phyloP scores from a whole-genome alignment of 139 green algal species.

The Volvox africanus region DNA sequence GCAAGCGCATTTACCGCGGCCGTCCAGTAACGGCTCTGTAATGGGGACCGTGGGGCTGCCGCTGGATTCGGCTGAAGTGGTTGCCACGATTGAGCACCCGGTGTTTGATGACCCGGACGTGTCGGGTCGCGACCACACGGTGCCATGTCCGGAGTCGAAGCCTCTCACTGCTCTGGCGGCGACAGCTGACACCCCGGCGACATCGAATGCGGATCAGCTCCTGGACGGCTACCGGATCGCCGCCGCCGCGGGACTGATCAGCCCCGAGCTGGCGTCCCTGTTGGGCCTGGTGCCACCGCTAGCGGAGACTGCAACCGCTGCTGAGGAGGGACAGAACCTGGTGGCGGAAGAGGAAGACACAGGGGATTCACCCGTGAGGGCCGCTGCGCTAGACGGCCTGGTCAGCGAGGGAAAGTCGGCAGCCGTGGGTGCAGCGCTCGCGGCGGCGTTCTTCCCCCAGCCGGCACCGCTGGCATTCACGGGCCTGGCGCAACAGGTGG shows the following conservation, averaged over 20 bases:
- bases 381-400: too few species aligned
- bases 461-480: neutral
- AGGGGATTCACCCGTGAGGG: neutral
- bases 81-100: neutral
- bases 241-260: constrained; percentile 13
- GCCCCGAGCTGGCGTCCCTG: constrained; percentile 24
- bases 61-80: neutral
- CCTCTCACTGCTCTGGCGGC: neutral
- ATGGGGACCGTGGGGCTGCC: neutral
- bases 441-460: neutral
- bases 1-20: neutral
- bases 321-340: neutral
- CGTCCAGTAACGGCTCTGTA: neutral
- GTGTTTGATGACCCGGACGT: constrained; percentile 3
- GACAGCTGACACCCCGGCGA: neutral
- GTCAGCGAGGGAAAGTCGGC: too few species aligned
- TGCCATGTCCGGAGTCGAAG: neutral
- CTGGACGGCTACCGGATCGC: constrained; percentile 35
- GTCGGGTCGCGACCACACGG: neutral
- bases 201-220: neutral
- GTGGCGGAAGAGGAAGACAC: neutral
- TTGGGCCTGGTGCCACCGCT: constrained; percentile 1
- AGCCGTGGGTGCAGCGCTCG: neutral
- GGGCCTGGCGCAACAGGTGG: neutral
- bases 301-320: neutral